These are phyloP conservation scores for Fraxinus latifolia DNA, from an alignment of 305 asterid genomes.

Conservation along the genomic window DNA sequence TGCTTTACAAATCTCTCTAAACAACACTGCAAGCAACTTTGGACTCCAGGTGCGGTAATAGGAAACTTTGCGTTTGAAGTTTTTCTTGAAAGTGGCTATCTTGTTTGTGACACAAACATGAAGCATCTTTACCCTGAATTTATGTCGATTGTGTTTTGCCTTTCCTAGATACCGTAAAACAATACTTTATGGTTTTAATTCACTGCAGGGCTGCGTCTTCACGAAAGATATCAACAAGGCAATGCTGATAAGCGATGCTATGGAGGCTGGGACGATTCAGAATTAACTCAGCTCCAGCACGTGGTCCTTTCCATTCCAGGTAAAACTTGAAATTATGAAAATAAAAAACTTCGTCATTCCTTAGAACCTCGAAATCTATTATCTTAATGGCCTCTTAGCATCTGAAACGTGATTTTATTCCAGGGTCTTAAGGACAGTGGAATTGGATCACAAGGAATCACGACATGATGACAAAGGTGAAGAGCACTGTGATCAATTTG, in stretches of 20 bases:
- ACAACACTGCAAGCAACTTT: slow-evolving; percentile 60
- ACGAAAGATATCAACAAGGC: slow-evolving; percentile 92
- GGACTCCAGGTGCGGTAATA: slow-evolving; percentile 73
- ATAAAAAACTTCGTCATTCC: too few species aligned
- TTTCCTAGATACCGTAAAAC: not conserved
- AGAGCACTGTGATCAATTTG: slow-evolving; percentile 91
- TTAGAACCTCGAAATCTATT: not conserved
- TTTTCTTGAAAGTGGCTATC: not conserved
- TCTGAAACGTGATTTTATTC: not conserved
- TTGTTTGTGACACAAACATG: not conserved
- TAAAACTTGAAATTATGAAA: not conserved
- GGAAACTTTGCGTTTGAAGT: not conserved
- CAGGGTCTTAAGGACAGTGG: slow-evolving; percentile 97
- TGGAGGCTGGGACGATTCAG: slow-evolving; percentile 91
- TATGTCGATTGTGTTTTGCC: too few species aligned
- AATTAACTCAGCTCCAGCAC: slow-evolving; percentile 95
- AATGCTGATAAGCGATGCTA: slow-evolving; percentile 80
- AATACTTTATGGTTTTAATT: not conserved
- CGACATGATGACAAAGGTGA: slow-evolving; percentile 92
- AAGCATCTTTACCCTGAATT: not conserved
- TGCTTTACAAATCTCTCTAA: too few species aligned
- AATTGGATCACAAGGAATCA: slow-evolving; percentile 88
- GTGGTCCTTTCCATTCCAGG: slow-evolving; percentile 99
- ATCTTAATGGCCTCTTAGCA: not conserved
- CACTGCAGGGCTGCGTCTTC: slow-evolving; percentile 72